A percentile compares a stretch with the other conserved stretches of the same genome.
Conservation (phyloP, 208 protist genomes). For the Acanthamoeba rhysodes region DNA sequence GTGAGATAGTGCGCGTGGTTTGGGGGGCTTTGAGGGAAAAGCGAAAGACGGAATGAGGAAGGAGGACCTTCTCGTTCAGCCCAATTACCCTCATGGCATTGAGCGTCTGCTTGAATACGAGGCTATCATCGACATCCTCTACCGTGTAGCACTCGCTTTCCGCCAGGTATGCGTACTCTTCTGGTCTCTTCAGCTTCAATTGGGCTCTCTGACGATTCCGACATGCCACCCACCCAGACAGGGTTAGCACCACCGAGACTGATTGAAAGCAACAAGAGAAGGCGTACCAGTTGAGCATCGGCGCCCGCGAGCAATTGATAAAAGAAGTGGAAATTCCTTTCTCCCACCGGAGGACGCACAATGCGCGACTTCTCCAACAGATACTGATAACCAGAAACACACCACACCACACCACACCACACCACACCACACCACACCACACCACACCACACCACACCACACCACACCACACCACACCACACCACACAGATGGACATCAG, state of each 20-base stretch:
- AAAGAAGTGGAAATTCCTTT: slow-evolving; percentile 98
- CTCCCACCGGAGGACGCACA: slow-evolving; percentile 85
- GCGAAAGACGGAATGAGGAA: background rate
- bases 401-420: too few relatives aligned
- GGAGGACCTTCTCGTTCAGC: background rate
- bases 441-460: too few relatives aligned
- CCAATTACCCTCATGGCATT: slow-evolving; percentile 67
- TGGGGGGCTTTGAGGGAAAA: too few relatives aligned
- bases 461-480: too few relatives aligned
- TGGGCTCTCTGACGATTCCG: background rate
- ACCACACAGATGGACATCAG: too few relatives aligned
- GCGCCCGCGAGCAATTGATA: slow-evolving; percentile 90
- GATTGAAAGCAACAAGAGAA: background rate
- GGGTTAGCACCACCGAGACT: background rate
- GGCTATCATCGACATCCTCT: slow-evolving; percentile 89
- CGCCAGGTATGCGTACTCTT: slow-evolving; percentile 89
- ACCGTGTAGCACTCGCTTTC: slow-evolving; percentile 85
- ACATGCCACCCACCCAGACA: background rate
- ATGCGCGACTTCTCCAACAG: slow-evolving; percentile 83
- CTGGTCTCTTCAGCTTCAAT: slow-evolving; percentile 59
- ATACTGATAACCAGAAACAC: background rate
- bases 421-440: too few relatives aligned
- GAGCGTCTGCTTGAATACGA: slow-evolving; percentile 82
- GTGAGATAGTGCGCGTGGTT: background rate
- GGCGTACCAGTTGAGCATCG: background rate